Evolutionary conservation across 2,329 filamentous ascomycete species (phyloP).

Genomic region (Bretziella fagacearum): DNA sequence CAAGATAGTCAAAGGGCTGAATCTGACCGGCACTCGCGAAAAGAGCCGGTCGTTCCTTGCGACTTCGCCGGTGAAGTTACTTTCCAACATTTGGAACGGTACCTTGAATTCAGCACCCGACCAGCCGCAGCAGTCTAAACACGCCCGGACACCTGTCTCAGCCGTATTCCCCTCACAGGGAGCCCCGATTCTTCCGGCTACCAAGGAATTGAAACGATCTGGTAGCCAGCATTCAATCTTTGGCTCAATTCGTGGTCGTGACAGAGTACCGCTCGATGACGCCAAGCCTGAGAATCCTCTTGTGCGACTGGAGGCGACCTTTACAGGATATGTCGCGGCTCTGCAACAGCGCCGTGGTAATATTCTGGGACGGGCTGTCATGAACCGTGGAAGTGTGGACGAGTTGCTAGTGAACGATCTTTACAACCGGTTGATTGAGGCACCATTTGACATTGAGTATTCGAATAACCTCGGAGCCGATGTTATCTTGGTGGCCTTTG

Average conservation of each 20-base stretch:
- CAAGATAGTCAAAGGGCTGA: constrained; percentile 56
- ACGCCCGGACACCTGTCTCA: constrained; percentile 25
- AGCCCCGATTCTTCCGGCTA: constrained; percentile 16
- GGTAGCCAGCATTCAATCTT: constrained; percentile 37
- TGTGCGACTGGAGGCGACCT: constrained; percentile 63
- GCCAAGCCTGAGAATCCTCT: constrained; percentile 45
- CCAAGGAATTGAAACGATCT: constrained; percentile 24
- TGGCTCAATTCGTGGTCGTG: constrained; percentile 35
- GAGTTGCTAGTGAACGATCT: constrained; percentile 73
- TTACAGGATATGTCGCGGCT: constrained; percentile 66
- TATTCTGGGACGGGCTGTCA: constrained; percentile 60
- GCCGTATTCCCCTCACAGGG: constrained; percentile 21
- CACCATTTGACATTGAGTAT: constrained; percentile 59
- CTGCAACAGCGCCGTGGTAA: constrained; percentile 75
- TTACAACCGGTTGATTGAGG: constrained; percentile 76
- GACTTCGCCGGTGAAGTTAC: constrained; percentile 76
- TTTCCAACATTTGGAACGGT: constrained; percentile 64
- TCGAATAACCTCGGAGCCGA: constrained; percentile 64
- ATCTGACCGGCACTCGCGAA: constrained; percentile 43
- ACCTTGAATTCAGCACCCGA: constrained; percentile 21
- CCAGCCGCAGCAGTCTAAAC: constrained; percentile 23
- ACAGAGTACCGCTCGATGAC: constrained; percentile 29
- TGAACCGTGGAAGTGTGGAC: constrained; percentile 47
- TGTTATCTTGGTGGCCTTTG: constrained; percentile 77
- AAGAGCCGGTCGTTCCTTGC: constrained; percentile 54